These are phyloP conservation scores for Podila epicladia DNA, from an alignment of 192 early-diverging fungal species.

Conservation along the genomic window DNA sequence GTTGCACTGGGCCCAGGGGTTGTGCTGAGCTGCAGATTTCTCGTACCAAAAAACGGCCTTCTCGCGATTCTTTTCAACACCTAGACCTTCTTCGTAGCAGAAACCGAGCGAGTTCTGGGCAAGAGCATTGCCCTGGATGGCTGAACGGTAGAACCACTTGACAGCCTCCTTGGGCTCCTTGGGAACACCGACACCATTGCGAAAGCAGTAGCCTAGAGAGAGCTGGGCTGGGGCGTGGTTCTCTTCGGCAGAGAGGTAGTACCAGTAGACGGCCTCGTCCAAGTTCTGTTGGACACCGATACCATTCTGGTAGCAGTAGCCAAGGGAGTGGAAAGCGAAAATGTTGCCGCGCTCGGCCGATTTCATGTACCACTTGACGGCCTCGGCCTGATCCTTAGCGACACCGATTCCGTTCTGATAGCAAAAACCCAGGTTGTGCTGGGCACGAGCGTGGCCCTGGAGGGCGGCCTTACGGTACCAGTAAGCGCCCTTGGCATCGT, in stretches of 20 bases:
- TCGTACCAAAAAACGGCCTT: conserved; percentile 75
- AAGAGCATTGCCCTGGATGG: conserved; percentile 75
- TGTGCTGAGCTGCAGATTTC: conserved; percentile 73
- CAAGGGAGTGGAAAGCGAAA: conserved; percentile 67
- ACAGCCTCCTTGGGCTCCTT: conserved; percentile 67
- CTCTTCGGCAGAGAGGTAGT: conserved; percentile 63
- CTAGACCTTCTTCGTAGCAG: conserved; percentile 84
- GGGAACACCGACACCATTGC: conserved; percentile 65
- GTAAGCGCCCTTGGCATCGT: conserved; percentile 58
- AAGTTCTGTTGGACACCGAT: conserved; percentile 60
- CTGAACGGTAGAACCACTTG: conserved; percentile 71
- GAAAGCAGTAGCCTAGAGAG: conserved; percentile 67
- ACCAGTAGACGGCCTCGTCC: conserved; percentile 66
- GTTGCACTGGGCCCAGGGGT: conserved; percentile 88
- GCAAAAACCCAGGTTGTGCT: conserved; percentile 83
- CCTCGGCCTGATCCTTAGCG: conserved; percentile 56
- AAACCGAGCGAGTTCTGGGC: conserved; percentile 87
- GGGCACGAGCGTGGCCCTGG: conserved; percentile 65
- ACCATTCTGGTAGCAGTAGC: conserved; percentile 70
- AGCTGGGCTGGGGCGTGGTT: conserved; percentile 66
- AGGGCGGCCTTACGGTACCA: conserved; percentile 71
- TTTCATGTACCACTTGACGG: conserved; percentile 62
- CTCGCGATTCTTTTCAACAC: conserved; percentile 62
- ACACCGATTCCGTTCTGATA: conserved; percentile 89
- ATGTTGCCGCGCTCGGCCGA: conserved; percentile 61